Evolutionary conservation across 352 stramenopile species (phyloP), one percentile per base, ranked within the genome.

Genomic region (Phytophthora lateralis): DNA sequence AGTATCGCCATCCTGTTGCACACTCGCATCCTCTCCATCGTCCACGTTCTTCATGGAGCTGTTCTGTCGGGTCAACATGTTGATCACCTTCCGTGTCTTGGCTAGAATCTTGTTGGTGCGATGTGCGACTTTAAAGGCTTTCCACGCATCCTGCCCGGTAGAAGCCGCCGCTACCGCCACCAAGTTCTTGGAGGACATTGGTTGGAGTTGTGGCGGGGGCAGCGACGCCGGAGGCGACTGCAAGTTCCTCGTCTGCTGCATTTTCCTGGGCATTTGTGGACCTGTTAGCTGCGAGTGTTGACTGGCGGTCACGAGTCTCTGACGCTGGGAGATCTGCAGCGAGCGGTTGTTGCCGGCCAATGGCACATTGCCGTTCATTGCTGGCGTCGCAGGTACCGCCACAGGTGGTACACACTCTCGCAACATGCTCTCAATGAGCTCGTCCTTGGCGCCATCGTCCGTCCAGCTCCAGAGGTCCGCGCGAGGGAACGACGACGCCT

Each of bases 401-500:
- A 66, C 26, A 21, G 71, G 58, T 4, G 45, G 46, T 17, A 77
- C 66, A 38, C 75, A 82, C 44, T 89, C 80, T 21, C 77, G 71
- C 35, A 89, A 48, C 70, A 89, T 85, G 17, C 27, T 74, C 63
- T 86, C 78, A 38, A 89, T 71, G 37, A 83, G 61, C 20, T 89
- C 73, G 47, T 77, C 62, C 49, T 78, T 60, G 21, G 38, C 43
- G 21, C 43, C 30, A 24, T 61, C 55, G 41, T 78, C 52, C 8
- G 65, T 69, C 82, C 80, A 91, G 14, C 57, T 66, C 82, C 80
- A 91, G 12, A 91, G 70, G 35, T 85, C 61, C 7, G 80, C 61
- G 12, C 82, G 82, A 12, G 80, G 78, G 63, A 91, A 89, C 0
- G 60, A 11, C 34, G 55, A 6, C 20, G 30, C 10, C 26, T 65